Evolutionary conservation across 805 yeast genomes (phyloP).

Genomic region (Saitoella complicata): DNA sequence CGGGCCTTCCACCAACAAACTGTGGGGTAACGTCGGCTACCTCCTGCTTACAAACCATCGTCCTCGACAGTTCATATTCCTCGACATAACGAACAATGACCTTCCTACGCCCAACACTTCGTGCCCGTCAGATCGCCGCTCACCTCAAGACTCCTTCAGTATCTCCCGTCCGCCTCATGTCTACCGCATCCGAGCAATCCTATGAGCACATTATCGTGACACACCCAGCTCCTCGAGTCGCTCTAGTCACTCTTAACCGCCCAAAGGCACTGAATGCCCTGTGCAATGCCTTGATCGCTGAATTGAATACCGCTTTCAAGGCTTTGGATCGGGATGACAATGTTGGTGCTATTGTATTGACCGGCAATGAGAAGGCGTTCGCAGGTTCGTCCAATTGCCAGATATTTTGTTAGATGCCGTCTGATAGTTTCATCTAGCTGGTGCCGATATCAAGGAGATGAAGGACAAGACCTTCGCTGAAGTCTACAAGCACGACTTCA

Average conservation of each 20-base stretch:
- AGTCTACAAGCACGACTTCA: slow-evolving; percentile 22
- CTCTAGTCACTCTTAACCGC: slow-evolving; percentile 26
- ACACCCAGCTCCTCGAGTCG: slow-evolving; percentile 25
- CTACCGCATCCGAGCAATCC: too few relatives aligned
- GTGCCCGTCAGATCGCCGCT: too few relatives aligned
- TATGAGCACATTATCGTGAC: slow-evolving; percentile 26
- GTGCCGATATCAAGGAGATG: slow-evolving; percentile 42
- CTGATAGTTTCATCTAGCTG: slow-evolving; percentile 21
- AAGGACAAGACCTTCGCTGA: slow-evolving; percentile 23
- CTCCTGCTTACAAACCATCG: too few relatives aligned
- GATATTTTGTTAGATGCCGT: neutral
- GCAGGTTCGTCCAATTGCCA: slow-evolving; percentile 19
- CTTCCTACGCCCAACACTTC: too few relatives aligned
- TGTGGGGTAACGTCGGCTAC: too few relatives aligned
- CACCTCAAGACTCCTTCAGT: too few relatives aligned
- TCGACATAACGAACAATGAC: too few relatives aligned
- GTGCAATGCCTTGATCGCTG: slow-evolving; percentile 23
- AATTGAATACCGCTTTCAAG: slow-evolving; percentile 24
- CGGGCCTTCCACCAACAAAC: too few relatives aligned
- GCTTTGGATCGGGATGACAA: slow-evolving; percentile 24
- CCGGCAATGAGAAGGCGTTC: slow-evolving; percentile 32
- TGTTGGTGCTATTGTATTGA: slow-evolving; percentile 32
- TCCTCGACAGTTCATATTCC: too few relatives aligned
- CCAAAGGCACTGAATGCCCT: slow-evolving; percentile 32
- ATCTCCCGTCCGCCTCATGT: too few relatives aligned